Conservation (phyloP, 371 early-diverging fungal genomes). For the Zopfochytrium polystomum region DNA sequence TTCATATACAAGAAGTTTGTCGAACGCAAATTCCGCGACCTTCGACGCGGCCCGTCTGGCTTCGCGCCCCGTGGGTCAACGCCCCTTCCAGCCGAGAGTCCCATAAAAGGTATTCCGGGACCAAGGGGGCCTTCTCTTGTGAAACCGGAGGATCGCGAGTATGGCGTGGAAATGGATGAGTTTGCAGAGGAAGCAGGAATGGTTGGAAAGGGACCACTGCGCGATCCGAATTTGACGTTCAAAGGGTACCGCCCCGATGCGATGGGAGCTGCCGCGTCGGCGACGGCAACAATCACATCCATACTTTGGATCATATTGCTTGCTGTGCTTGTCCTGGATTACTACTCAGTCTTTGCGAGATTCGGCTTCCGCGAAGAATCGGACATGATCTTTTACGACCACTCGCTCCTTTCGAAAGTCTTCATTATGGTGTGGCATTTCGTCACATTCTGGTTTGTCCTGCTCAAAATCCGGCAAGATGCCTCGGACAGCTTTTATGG, state of each 20-base stretch:
- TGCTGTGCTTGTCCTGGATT: conserved; percentile 65
- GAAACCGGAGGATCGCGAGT: neutral
- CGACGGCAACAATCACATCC: conserved; percentile 38
- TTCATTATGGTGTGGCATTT: conserved; percentile 72
- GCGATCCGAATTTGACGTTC: neutral
- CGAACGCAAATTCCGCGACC: neutral
- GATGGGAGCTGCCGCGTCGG: neutral
- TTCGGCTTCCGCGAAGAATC: conserved; percentile 33
- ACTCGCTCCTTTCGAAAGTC: conserved; percentile 56
- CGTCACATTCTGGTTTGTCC: conserved; percentile 60
- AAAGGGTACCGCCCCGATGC: neutral
- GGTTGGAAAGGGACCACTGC: neutral
- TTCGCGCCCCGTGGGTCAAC: neutral
- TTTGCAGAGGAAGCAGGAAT: neutral
- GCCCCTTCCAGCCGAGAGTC: too few relatives aligned
- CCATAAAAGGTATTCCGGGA: neutral
- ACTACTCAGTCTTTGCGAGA: conserved; percentile 56
- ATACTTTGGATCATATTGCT: conserved; percentile 65
- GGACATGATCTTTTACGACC: conserved; percentile 49
- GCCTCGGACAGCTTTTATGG: conserved; percentile 59
- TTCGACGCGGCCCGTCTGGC: neutral
- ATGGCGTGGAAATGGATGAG: neutral
- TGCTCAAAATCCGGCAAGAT: conserved; percentile 48
- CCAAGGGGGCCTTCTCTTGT: neutral
- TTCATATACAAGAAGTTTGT: neutral